Conservation (phyloP, 257 asterid species). For the Catharanthus roseus region DNA sequence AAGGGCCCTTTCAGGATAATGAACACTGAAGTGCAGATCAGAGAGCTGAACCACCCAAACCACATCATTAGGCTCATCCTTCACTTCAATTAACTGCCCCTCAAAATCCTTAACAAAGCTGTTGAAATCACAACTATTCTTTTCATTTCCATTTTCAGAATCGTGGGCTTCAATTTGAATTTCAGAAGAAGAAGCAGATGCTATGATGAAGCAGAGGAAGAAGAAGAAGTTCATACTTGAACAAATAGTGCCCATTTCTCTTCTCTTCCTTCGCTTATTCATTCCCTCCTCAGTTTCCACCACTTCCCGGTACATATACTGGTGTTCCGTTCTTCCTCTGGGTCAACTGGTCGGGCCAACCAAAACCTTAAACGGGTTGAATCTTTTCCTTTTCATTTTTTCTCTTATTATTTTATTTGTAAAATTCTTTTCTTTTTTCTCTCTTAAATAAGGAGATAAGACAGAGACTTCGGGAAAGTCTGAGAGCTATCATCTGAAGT, state of each 20-base stretch:
- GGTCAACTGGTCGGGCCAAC: neutral
- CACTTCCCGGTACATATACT: neutral
- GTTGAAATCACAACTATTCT: neutral
- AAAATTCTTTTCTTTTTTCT: no score
- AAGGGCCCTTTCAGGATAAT: constrained; percentile 74
- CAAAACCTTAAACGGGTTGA: neutral
- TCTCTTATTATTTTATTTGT: no score
- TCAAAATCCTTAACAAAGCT: constrained; percentile 2
- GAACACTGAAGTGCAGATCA: constrained; percentile 96
- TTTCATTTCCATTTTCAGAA: neutral
- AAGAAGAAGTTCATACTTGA: constrained; percentile 24
- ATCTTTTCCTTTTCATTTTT: no score
- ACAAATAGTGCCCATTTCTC: constrained; percentile 23
- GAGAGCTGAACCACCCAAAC: constrained; percentile 96
- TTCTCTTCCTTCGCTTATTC: neutral
- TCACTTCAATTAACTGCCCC: constrained; percentile 37
- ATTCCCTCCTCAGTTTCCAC: no score
- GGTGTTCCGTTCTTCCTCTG: neutral
- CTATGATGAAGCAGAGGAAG: constrained; percentile 25
- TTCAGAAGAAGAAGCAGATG: constrained; percentile 12
- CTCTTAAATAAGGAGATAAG: no score
- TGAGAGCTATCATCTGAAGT: no score
- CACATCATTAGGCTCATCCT: constrained; percentile 68
- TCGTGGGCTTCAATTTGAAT: constrained; percentile 10
- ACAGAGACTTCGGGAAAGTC: no score